phyloP scores from a whole-genome alignment of 805 yeast genomes.

The Wickerhamiella slavikovae region DNA sequence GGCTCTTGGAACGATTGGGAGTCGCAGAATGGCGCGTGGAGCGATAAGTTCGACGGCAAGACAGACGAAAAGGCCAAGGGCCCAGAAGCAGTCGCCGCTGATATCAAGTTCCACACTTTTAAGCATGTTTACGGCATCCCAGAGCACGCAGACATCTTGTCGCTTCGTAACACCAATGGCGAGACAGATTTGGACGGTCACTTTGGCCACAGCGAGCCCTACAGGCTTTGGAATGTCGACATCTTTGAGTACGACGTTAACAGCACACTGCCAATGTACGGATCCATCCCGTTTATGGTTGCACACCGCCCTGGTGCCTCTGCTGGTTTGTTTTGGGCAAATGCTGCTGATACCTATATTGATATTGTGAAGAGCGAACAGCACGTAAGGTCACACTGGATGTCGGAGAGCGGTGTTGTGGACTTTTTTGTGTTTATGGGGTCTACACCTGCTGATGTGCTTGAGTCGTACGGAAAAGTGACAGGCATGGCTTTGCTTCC shows the following conservation, averaged over 20 bases:
- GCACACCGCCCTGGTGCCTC: slow-evolving; percentile 38
- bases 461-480: slow-evolving; percentile 38
- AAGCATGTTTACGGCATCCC: slow-evolving; percentile 79
- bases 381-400: slow-evolving; percentile 57
- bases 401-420: slow-evolving; percentile 71
- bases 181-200: slow-evolving; percentile 12
- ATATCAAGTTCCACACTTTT: slow-evolving; percentile 42
- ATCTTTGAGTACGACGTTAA: slow-evolving; percentile 81
- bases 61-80: slow-evolving; percentile 39
- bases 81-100: slow-evolving; percentile 78
- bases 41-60: slow-evolving; percentile 50
- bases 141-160: slow-evolving; percentile 74
- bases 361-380: slow-evolving; percentile 30
- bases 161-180: slow-evolving; percentile 45
- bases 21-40: slow-evolving; percentile 41
- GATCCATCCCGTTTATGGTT: slow-evolving; percentile 74
- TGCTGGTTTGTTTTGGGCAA: slow-evolving; percentile 77
- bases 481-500: slow-evolving; percentile 66
- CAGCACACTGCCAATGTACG: slow-evolving; percentile 82
- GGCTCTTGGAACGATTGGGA: slow-evolving; percentile 34
- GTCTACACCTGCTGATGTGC: slow-evolving; percentile 31
- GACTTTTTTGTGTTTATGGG: slow-evolving; percentile 57
- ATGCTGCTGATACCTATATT: slow-evolving; percentile 80
- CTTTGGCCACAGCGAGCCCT: slow-evolving; percentile 42
- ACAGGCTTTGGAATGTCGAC: slow-evolving; percentile 79